These are phyloP conservation scores for Ajuga reptans DNA, from an alignment of 305 asterid species.

Conservation along the genomic window DNA sequence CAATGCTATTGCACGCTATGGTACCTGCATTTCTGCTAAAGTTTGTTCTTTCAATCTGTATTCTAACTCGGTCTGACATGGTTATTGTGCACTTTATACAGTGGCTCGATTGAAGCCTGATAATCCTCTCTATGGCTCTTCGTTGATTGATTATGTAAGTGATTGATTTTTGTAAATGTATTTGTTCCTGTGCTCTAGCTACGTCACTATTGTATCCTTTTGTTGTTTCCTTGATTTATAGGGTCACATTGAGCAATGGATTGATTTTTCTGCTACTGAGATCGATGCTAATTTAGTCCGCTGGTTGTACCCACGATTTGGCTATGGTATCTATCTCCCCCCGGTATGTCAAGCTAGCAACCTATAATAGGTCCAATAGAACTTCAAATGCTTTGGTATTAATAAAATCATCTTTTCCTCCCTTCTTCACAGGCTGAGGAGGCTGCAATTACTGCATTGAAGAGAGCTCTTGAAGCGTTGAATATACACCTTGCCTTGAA, in stretches of 20 bases:
- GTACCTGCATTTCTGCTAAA: no score
- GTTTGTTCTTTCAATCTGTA: background rate
- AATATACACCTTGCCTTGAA: constrained; percentile 62
- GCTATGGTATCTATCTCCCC: constrained; percentile 32
- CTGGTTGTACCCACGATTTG: constrained; percentile 63
- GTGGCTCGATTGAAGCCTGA: constrained; percentile 46
- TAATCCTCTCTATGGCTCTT: constrained; percentile 53
- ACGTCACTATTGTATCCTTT: background rate
- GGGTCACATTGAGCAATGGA: constrained; percentile 88
- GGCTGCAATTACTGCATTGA: constrained; percentile 46
- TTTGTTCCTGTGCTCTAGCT: no score
- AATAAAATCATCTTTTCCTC: background rate
- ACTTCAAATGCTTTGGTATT: no score
- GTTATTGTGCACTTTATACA: constrained; percentile 20
- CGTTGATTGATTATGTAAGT: constrained; percentile 58
- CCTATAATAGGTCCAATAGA: no score
- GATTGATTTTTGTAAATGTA: background rate
- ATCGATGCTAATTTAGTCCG: constrained; percentile 33
- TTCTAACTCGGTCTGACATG: background rate
- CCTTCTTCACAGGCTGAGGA: constrained; percentile 58
- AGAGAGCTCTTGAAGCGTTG: constrained; percentile 70
- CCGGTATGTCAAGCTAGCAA: constrained; percentile 51
- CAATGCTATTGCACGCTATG: constrained; percentile 90
- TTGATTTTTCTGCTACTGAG: constrained; percentile 67
- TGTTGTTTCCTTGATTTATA: constrained; percentile 14